phyloP scores from a whole-genome alignment of 2,329 filamentous ascomycete species.

The Pestalotiopsis sp. region DNA sequence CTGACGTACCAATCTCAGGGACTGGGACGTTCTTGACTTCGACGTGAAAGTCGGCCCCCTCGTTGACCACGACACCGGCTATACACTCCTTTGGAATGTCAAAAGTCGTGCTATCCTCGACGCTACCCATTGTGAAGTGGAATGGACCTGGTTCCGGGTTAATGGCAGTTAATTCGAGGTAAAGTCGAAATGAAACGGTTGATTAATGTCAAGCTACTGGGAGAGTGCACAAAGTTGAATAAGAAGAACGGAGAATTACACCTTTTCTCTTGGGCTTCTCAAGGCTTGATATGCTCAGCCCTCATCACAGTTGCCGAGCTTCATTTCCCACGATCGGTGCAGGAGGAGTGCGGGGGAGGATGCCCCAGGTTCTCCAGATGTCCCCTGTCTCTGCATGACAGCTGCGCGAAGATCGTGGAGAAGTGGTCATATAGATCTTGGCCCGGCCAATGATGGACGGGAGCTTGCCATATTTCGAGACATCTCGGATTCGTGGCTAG shows the following conservation, averaged over 20 bases:
- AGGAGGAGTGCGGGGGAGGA: background rate
- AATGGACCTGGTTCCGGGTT: background rate
- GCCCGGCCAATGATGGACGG: background rate
- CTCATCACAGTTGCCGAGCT: background rate
- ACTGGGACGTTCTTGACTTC: slow-evolving; percentile 50
- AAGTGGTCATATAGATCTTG: background rate
- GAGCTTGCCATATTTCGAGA: background rate
- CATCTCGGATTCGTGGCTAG: background rate
- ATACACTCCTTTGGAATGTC: slow-evolving; percentile 51
- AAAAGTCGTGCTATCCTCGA: background rate
- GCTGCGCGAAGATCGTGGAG: background rate
- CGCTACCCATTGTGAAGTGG: background rate
- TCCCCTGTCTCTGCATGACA: background rate
- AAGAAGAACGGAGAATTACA: background rate
- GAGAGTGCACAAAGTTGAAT: background rate
- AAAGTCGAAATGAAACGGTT: background rate
- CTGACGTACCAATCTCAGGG: slow-evolving; percentile 44
- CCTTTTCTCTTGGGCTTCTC: background rate
- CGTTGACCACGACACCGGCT: slow-evolving; percentile 51
- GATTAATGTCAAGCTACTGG: background rate
- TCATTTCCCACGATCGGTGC: background rate
- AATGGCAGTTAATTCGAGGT: background rate
- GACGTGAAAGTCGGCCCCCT: slow-evolving; percentile 49
- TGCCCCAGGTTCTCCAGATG: background rate
- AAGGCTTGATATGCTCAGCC: background rate